Evolutionary conservation across 257 asterid genomes (phyloP).

Genomic region (Solanum peruvianum): DNA sequence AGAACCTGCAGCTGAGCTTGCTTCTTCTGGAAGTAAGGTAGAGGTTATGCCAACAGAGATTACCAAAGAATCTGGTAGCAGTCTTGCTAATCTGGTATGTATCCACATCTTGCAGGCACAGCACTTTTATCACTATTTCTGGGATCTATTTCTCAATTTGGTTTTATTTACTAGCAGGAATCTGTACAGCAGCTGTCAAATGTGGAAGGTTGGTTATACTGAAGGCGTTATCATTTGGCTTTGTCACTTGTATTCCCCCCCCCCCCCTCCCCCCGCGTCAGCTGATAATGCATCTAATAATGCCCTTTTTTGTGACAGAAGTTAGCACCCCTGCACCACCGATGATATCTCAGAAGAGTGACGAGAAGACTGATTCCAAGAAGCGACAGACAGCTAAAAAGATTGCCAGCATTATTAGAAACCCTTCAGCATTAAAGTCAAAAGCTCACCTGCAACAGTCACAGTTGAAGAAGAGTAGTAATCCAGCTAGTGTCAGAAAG

Average conservation of each 20-base stretch:
- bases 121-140: not conserved
- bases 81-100: slow-evolving; percentile 1
- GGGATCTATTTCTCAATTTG: slow-evolving; percentile 5
- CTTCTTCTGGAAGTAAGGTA: not conserved
- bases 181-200: slow-evolving; percentile 1
- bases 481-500: slow-evolving; percentile 52
- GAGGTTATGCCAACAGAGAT: slow-evolving; percentile 4
- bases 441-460: slow-evolving; percentile 21
- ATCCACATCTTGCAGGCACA: not conserved
- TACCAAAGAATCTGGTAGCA: not conserved
- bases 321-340: slow-evolving; percentile 60
- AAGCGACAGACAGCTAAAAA: slow-evolving; percentile 53
- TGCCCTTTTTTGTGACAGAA: slow-evolving; percentile 2
- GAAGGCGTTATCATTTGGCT: not conserved
- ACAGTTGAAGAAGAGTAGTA: slow-evolving; percentile 35
- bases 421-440: slow-evolving; percentile 51
- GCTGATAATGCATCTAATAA: not conserved
- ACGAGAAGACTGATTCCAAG: slow-evolving; percentile 20
- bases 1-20: not conserved
- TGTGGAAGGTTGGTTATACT: slow-evolving; percentile 15
- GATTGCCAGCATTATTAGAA: slow-evolving; percentile 48
- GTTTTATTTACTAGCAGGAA: slow-evolving; percentile 1
- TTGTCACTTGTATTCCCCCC: not conserved
- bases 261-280: not conserved
- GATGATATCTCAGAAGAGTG: not conserved